phyloP scores from a whole-genome alignment of 805 yeast species.

The Pichia phayaonensis region DNA sequence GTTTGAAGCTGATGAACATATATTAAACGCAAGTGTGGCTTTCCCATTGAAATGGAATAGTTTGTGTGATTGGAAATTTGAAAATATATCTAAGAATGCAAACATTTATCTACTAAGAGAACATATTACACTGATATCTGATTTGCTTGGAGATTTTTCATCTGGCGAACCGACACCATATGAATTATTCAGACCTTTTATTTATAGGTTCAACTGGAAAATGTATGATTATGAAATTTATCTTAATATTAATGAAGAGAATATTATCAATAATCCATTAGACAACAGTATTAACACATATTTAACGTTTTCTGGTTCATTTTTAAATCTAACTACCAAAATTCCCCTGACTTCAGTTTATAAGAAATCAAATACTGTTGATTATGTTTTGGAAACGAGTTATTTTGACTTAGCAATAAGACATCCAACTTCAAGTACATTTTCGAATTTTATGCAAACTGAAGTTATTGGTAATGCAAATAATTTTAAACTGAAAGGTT shows the following conservation, averaged over 20 bases:
- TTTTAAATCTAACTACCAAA: constrained; percentile 35
- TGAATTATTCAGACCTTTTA: constrained; percentile 67
- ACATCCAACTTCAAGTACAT: constrained; percentile 91
- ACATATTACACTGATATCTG: constrained; percentile 67
- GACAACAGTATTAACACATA: constrained; percentile 77
- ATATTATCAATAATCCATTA: constrained; percentile 82
- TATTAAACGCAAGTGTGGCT: constrained; percentile 47
- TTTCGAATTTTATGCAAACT: constrained; percentile 57
- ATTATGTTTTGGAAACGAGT: constrained; percentile 47
- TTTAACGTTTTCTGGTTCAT: constrained; percentile 62
- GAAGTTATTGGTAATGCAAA: constrained; percentile 61
- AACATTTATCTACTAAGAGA: constrained; percentile 70
- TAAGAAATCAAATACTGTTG: constrained; percentile 42
- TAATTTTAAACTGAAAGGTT: constrained; percentile 54
- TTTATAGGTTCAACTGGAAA: constrained; percentile 54
- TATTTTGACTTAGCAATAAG: constrained; percentile 54
- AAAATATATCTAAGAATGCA: constrained; percentile 42
- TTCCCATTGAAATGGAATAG: constrained; percentile 85
- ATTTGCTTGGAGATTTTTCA: constrained; percentile 67
- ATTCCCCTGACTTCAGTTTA: constrained; percentile 57
- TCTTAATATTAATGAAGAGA: constrained; percentile 78
- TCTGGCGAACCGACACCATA: constrained; percentile 67
- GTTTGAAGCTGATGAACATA: constrained; percentile 53
- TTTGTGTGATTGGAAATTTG: constrained; percentile 57
- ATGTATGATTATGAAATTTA: constrained; percentile 49